Percentiles rank a stretch among this genome's conserved stretches.
phyloP scores from a whole-genome alignment of 768 basidiomycete species.

The Auricularia heimuer region DNA sequence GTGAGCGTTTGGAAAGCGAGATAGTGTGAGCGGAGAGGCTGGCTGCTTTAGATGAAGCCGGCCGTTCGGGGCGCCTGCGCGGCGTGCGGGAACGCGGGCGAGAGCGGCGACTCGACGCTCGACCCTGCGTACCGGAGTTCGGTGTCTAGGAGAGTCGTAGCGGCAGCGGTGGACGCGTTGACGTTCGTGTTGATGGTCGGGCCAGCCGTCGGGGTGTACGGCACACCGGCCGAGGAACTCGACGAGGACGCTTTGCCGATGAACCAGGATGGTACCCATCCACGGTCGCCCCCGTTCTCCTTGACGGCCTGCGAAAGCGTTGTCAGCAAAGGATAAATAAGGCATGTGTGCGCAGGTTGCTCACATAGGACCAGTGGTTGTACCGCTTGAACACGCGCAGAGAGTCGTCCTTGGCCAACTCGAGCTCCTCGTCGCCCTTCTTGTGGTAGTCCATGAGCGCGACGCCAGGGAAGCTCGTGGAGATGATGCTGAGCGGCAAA shows the following conservation, averaged over 20 bases:
- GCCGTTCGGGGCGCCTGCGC: slow-evolving; percentile 19
- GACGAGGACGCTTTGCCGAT: slow-evolving; percentile 70
- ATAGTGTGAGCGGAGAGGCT: neutral
- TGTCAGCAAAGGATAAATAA: no score
- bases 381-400: slow-evolving; percentile 95
- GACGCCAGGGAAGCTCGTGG: slow-evolving; percentile 94
- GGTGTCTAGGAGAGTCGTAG: slow-evolving; percentile 10
- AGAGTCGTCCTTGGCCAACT: slow-evolving; percentile 78
- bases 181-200: slow-evolving; percentile 1
- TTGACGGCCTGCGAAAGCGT: slow-evolving; percentile 63
- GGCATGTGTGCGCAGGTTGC: slow-evolving; percentile 17
- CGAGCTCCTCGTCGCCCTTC: slow-evolving; percentile 88
- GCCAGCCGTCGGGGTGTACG: slow-evolving; percentile 39
- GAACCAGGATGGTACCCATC: slow-evolving; percentile 99
- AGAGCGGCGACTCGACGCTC: slow-evolving; percentile 58
- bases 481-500: slow-evolving; percentile 81
- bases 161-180: neutral
- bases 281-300: slow-evolving; percentile 85
- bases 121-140: slow-evolving; percentile 17
- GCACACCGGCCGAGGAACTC: slow-evolving; percentile 19
- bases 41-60: neutral
- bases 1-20: neutral
- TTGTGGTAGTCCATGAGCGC: slow-evolving; percentile 95
- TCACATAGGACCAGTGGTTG: slow-evolving; percentile 93
- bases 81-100: slow-evolving; percentile 60